phyloP scores from a whole-genome alignment of 2,329 filamentous ascomycete species.

The Sporothrix sp. region DNA sequence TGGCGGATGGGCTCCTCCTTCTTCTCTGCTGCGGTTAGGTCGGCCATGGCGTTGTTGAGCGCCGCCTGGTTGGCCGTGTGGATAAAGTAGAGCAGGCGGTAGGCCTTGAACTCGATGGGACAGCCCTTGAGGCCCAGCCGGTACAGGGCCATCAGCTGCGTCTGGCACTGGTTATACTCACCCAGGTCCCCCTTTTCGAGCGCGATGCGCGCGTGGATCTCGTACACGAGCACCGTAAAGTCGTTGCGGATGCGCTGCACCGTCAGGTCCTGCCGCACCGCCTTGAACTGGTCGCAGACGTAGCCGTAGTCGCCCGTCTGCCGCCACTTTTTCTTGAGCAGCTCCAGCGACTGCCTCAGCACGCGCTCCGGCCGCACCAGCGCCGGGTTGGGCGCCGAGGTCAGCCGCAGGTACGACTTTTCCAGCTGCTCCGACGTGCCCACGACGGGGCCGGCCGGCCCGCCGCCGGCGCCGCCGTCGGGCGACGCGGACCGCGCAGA shows the following conservation, averaged over 20 bases:
- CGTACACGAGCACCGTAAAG: conserved; percentile 93
- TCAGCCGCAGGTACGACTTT: conserved; percentile 91
- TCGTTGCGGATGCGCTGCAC: conserved; percentile 95
- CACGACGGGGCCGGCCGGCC: conserved; percentile 62
- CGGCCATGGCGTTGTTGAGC: conserved; percentile 95
- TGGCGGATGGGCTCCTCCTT: conserved; percentile 75
- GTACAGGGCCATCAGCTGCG: conserved; percentile 88
- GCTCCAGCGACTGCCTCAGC: conserved; percentile 72
- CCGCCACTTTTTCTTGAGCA: conserved; percentile 91
- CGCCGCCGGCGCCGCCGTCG: conserved; percentile 18
- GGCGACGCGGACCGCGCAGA: conserved; percentile 43
- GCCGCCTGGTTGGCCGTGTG: conserved; percentile 97
- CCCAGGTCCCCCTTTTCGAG: conserved; percentile 97
- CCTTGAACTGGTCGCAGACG: conserved; percentile 99
- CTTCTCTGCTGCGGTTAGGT: conserved; percentile 98
- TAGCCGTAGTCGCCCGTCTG: conserved; percentile 90
- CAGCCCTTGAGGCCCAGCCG: conserved; percentile 78
- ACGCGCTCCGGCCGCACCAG: conserved; percentile 77
- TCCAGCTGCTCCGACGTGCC: conserved; percentile 77
- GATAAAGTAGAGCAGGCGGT: conserved; percentile 99
- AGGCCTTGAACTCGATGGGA: conserved; percentile 93
- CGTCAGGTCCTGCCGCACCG: conserved; percentile 91
- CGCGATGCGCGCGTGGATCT: conserved; percentile 94
- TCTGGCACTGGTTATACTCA: conserved; percentile 99
- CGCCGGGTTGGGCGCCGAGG: conserved; percentile 77